Conservation (phyloP, 1,139 yeast genomes). For the Sugiyamaella sp. region DNA sequence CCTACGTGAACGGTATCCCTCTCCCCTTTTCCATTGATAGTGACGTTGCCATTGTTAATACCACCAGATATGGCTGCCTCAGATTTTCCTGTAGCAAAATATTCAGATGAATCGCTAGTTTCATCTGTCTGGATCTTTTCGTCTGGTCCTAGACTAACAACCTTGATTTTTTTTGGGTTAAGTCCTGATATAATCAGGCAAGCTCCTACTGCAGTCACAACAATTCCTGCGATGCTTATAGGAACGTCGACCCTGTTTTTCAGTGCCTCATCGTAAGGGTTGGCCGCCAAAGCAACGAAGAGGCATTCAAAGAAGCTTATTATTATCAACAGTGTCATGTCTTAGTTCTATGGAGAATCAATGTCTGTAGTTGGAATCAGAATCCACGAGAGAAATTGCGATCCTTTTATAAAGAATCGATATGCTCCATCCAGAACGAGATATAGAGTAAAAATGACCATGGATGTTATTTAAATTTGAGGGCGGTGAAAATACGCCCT, state of each 20-base stretch:
- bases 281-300: background rate
- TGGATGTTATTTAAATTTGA: background rate
- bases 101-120: no score
- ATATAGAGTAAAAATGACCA: background rate
- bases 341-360: background rate
- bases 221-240: background rate
- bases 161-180: background rate
- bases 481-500: background rate
- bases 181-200: background rate
- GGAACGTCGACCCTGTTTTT: background rate
- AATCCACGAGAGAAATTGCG: background rate
- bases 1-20: no score
- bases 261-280: background rate
- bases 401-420: background rate
- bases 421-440: background rate
- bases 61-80: background rate
- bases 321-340: background rate
- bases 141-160: background rate
- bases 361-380: background rate
- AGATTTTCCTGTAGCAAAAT: no score
- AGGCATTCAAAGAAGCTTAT: background rate
- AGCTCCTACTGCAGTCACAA: background rate
- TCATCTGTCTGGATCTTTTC: background rate
- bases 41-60: background rate
- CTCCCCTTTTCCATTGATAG: background rate